These are phyloP conservation scores for Mucor velutinosus DNA, from an alignment of 371 early-diverging fungal genomes.

Conservation along the genomic window DNA sequence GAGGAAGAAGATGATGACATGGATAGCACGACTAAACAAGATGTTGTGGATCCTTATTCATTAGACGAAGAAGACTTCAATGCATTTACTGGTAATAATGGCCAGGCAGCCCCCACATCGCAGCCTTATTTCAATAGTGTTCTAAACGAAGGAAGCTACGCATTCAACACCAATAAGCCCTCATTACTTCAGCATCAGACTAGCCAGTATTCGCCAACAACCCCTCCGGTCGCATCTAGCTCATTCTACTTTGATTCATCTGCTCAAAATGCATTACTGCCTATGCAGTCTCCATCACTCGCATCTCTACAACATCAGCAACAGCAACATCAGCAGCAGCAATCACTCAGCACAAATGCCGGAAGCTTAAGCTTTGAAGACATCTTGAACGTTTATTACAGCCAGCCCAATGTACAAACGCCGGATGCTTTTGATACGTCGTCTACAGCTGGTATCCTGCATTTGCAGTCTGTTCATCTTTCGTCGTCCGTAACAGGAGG, in stretches of 20 bases:
- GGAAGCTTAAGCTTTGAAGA: conserved; percentile 38
- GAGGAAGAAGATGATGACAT: not conserved
- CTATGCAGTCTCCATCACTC: conserved; percentile 14
- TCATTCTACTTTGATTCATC: conserved; percentile 8
- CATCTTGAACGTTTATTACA: conserved; percentile 24
- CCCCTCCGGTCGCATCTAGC: conserved; percentile 18
- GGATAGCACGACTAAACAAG: not conserved
- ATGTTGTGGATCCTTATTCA: not conserved
- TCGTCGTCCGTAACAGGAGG: conserved; percentile 2
- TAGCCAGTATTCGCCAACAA: conserved; percentile 8
- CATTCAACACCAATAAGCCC: not conserved
- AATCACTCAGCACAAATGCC: conserved; percentile 13
- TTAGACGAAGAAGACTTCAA: conserved; percentile 6
- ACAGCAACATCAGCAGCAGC: not conserved
- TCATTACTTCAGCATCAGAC: conserved; percentile 18
- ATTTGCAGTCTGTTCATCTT: conserved; percentile 7
- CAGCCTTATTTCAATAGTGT: conserved; percentile 7
- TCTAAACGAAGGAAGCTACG: not conserved
- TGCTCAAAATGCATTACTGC: not conserved
- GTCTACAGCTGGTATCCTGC: conserved; percentile 3
- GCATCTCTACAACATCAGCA: conserved; percentile 17
- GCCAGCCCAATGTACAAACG: not conserved
- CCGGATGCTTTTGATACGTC: conserved; percentile 3
- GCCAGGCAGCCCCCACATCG: conserved; percentile 16
- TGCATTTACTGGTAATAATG: not conserved